Evolutionary conservation across 306 rosid genomes (phyloP).

Genomic region (Dryas octopetala): DNA sequence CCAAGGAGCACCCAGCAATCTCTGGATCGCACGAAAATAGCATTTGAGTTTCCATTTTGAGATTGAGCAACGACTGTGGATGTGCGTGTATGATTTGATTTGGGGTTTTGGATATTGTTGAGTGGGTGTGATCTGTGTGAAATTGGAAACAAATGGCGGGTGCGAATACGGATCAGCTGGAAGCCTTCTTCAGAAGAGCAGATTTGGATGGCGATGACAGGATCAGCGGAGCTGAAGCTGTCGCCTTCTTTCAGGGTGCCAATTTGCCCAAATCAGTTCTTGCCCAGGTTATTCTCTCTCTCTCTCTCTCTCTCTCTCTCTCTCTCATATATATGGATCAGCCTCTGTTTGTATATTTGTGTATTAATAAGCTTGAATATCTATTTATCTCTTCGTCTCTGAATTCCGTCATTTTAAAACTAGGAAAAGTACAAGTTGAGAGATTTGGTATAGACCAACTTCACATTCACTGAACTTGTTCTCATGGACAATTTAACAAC

Average conservation of each 20-base stretch:
- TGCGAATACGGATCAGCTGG: conserved; percentile 78
- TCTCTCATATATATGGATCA: background rate
- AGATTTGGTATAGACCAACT: background rate
- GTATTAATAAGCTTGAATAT: background rate
- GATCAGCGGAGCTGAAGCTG: conserved; percentile 93
- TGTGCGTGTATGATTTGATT: background rate
- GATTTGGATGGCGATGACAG: conserved; percentile 98
- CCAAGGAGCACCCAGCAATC: background rate
- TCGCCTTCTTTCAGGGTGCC: conserved; percentile 81
- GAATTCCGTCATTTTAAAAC: background rate
- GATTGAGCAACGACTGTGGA: too few species aligned
- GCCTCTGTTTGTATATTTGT: background rate
- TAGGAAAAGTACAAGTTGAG: background rate
- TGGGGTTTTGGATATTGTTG: conserved; percentile 9
- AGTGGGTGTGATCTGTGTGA: conserved; percentile 20
- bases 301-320: background rate
- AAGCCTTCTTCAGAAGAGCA: conserved; percentile 68
- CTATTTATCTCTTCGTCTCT: background rate
- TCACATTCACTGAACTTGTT: conserved; percentile 7
- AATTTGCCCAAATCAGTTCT: conserved; percentile 79
- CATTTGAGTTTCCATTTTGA: background rate
- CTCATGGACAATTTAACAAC: background rate
- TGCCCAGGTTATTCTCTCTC: conserved; percentile 59
- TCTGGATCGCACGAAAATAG: conserved; percentile 3
- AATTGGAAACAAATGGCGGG: conserved; percentile 36